phyloP scores from a whole-genome alignment of 257 asterid genomes.

The Rehmannia glutinosa region DNA sequence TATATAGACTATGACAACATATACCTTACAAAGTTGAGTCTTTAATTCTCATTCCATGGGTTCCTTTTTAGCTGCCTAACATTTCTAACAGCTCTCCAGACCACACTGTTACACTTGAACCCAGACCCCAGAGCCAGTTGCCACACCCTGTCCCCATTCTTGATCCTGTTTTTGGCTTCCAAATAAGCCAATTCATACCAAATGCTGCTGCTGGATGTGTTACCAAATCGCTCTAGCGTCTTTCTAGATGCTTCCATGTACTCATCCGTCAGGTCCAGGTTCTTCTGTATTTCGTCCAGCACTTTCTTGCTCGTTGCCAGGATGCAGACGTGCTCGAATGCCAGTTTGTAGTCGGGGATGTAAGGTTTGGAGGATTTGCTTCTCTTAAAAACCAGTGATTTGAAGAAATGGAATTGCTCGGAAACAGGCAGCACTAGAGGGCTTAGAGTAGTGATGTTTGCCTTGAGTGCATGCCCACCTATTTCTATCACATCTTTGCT shows the following conservation, averaged over 20 bases:
- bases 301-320: conserved; percentile 53
- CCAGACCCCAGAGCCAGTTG: conserved; percentile 77
- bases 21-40: not conserved
- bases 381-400: conserved; percentile 32
- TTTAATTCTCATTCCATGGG: conserved; percentile 34
- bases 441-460: conserved; percentile 61
- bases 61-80: conserved; percentile 24
- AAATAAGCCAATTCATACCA: conserved; percentile 76
- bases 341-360: conserved; percentile 61
- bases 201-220: conserved; percentile 77
- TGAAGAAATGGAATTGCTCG: conserved; percentile 60
- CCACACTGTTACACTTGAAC: conserved; percentile 68
- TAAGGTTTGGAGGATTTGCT: conserved; percentile 40
- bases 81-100: conserved; percentile 51
- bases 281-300: conserved; percentile 59
- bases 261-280: conserved; percentile 53
- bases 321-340: conserved; percentile 64
- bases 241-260: conserved; percentile 76
- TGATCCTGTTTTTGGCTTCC: conserved; percentile 47
- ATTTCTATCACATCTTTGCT: conserved; percentile 47
- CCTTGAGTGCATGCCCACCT: conserved; percentile 71
- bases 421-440: conserved; percentile 68
- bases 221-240: conserved; percentile 67
- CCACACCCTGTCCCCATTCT: conserved; percentile 56
- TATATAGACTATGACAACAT: not conserved